Evolutionary conservation across 2,329 filamentous ascomycete species (phyloP), one percentile per base, ranked within the genome.

Genomic region (Colletotrichum spinosum): DNA sequence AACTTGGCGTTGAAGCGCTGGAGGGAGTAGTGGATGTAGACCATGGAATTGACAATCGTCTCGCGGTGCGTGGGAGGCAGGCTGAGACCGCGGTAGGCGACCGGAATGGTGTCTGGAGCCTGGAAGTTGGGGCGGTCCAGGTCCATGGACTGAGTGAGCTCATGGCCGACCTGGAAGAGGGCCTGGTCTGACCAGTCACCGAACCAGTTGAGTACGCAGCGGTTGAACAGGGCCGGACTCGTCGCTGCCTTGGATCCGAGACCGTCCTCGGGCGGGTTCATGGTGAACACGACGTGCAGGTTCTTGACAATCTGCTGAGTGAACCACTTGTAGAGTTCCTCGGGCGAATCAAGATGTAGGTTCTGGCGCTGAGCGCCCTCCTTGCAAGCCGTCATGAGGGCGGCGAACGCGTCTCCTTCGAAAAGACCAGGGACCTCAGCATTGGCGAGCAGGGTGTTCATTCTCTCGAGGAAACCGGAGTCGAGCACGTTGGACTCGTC

Each of bases 241-340:
- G 97, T 99, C 35, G 96, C 97, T 61, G 96, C 96, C 82, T 97
- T 98, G 38, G 94, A 97, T 2, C 93, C 96, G 8, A 99, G 82
- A 0, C 96, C 95, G 71, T 96, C 96, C 75, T 97, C 93, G 0
- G 96, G 97, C 12, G 96, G 96, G 78, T 99, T 99, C 96, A 99
- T 99, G 3, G 96, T 99, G 78, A 99, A 99, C 25, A 99, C 96
- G 52, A 99, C 96, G 74, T 99, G 96, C 45, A 99, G 82, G 75
- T 99, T 99, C 83, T 97, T 97, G 76, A 99, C 92, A 73, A 99
- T 98, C 78, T 99, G 96, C 73, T 97, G 93, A 0, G 97, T 99
- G 81, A 99, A 99, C 96, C 96, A 99, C 81, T 98, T 98, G 86
- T 99, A 99, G n/a, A 99, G 84, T 78, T 99, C 96, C 81, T 99